A percentile compares a stretch with the other conserved stretches of the same genome.
Evolutionary conservation across 2,329 filamentous ascomycete species (phyloP).

Genomic region (Chaetomiaceae sp.): DNA sequence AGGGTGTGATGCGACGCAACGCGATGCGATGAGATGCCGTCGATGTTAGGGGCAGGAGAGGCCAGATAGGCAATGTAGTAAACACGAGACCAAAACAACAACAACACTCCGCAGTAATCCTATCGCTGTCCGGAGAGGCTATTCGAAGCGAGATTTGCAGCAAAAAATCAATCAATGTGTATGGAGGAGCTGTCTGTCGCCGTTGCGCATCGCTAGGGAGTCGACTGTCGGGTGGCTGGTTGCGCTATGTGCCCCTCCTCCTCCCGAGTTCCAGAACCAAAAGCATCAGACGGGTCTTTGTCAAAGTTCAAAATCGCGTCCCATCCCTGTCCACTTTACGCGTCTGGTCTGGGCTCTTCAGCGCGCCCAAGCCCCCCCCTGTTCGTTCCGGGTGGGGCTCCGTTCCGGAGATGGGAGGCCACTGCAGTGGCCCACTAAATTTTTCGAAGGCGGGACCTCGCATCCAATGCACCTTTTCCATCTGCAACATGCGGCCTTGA

Average conservation of each 20-base stretch:
- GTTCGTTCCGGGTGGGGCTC: neutral
- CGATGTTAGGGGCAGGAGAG: too few relatives aligned
- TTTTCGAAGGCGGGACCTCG: neutral
- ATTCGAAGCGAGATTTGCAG: neutral
- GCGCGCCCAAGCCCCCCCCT: neutral
- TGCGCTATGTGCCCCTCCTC: conserved; percentile 7
- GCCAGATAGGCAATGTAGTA: neutral
- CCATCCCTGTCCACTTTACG: conserved; percentile 19
- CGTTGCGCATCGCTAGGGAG: conserved; percentile 6
- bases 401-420: neutral
- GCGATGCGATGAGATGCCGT: neutral
- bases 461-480: neutral
- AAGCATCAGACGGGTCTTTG: neutral
- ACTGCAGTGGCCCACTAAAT: conserved; percentile 9
- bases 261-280: neutral
- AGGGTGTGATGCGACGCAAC: neutral
- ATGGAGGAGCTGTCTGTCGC: neutral
- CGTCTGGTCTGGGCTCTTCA: conserved; percentile 1
- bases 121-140: neutral
- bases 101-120: neutral
- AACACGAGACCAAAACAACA: conserved; percentile 8
- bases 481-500: neutral
- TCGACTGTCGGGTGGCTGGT: conserved; percentile 3
- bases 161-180: conserved; percentile 1
- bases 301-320: conserved; percentile 10